Percentiles rank a stretch among this genome's conserved stretches.
Evolutionary conservation across 345 rosid species (phyloP).

Genomic region (Moricandia arvensis): DNA sequence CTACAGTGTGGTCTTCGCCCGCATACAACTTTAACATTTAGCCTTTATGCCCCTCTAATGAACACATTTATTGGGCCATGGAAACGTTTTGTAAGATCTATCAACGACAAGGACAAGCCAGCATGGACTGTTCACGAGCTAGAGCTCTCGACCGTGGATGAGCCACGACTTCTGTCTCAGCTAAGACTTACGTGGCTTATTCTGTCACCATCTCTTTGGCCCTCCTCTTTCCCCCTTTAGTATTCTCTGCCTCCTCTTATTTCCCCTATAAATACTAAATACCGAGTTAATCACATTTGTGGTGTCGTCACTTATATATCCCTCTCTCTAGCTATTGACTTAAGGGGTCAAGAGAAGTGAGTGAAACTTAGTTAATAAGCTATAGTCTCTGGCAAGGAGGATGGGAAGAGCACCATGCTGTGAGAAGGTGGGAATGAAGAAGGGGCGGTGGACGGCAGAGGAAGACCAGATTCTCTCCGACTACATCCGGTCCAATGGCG

Average conservation of each 20-base stretch:
- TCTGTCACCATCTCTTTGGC: background rate
- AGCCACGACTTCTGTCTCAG: background rate
- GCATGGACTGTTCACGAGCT: background rate
- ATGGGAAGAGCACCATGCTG: conserved; percentile 37
- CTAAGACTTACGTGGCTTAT: background rate
- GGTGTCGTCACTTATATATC: background rate
- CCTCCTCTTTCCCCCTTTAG: background rate
- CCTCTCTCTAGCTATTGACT: background rate
- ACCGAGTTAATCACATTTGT: background rate
- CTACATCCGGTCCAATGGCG: conserved; percentile 29
- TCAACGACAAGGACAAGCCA: background rate
- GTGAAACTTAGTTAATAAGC: background rate
- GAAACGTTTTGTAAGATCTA: background rate
- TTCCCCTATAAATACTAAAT: background rate
- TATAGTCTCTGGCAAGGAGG: background rate
- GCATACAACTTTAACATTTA: background rate
- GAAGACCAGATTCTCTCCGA: conserved; percentile 26
- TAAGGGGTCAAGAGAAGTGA: background rate
- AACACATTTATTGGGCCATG: background rate
- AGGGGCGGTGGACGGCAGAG: conserved; percentile 33
- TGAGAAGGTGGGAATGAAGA: conserved; percentile 31
- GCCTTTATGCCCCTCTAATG: background rate
- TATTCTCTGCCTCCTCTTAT: background rate
- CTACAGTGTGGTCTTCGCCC: background rate
- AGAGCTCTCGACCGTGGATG: background rate